These are phyloP conservation scores for Lepidium africanum DNA, from an alignment of 345 rosid species.

Conservation along the genomic window DNA sequence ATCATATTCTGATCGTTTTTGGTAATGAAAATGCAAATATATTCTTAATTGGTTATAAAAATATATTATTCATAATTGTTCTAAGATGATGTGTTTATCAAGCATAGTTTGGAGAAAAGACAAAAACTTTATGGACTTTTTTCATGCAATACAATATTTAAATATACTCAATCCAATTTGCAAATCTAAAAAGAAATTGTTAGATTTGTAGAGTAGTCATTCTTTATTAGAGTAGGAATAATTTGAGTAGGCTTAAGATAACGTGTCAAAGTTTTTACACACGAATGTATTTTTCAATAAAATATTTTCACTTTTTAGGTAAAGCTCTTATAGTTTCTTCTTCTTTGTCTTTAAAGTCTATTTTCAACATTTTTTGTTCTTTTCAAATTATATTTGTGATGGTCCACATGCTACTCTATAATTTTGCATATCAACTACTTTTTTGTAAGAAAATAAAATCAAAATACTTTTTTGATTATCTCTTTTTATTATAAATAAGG, in stretches of 20 bases:
- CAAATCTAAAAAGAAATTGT: background rate
- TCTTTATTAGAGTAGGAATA: slow-evolving; percentile 10
- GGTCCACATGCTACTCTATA: slow-evolving; percentile 4
- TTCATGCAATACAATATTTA: background rate
- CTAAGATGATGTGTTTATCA: background rate
- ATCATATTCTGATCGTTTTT: background rate
- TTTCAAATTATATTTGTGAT: background rate
- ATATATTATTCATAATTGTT: background rate
- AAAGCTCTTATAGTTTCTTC: slow-evolving; percentile 17
- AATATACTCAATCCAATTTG: background rate
- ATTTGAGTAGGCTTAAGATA: background rate
- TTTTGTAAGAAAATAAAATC: background rate
- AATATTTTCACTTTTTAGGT: slow-evolving; percentile 6
- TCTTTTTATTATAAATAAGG: background rate
- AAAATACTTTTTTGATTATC: background rate
- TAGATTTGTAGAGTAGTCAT: background rate
- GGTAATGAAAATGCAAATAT: background rate
- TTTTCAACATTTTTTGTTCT: background rate
- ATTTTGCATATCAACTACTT: background rate
- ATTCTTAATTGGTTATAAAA: background rate
- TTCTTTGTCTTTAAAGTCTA: slow-evolving; percentile 15
- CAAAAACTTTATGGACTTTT: background rate
- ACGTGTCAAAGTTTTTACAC: slow-evolving; percentile 18
- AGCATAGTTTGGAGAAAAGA: background rate
- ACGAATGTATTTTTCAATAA: background rate